Base-by-base conservation (phyloP, 371 early-diverging fungal species). In the Dinochytrium kinnereticum region DNA sequence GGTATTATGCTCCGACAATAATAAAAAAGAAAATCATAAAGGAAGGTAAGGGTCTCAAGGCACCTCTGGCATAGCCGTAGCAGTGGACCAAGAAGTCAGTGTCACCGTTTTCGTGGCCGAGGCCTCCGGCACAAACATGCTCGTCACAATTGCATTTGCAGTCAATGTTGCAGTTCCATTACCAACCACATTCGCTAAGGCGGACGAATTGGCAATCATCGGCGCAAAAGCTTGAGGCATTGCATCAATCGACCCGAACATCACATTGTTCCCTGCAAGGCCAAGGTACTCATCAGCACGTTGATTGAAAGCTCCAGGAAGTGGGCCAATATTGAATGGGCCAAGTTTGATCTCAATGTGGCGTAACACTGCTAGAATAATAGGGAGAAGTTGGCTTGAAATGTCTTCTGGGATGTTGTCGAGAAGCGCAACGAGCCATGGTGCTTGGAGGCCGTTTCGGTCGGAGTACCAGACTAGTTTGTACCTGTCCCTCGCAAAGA, bases 291-390 rank as follows among this genome's bases (percentile, higher is more conserved):
- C 34, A 33, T 64, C 64, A 2, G 64, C 64, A 10, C 36, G 26
- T 13, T 19, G 3, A 34, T 30, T 64, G 64, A 64, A 64, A 33
- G 10, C 34, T 3, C 10, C 26, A 3, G 64, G 64, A 19, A 64
- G 36, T 36, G 64, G 64, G 34, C 34, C 64, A 30, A 64, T 17
- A 36, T 30, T 64, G 64, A 64, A 64, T 13, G 64, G 64, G 3
- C 64, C 64, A 30, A 66, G 44, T 44, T 44, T 66, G 44, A 66
- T 37, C 37, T 66, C 66, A 26, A 66, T 38, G 28, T 66, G 66
- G 5, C 44, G 10, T 19, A 66, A 33, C 13, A 66, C 39, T 19
- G 66, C 5, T 13, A 66, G 10, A 33, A 66, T 66, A 28, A 66
- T 66, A 3, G 66, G 66, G 3, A 66, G 15, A 10, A 66, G 30